Percentiles rank a stretch among this genome's conserved stretches.
These are phyloP conservation scores for Xanthoconium separans DNA, from an alignment of 1,284 basidiomycete genomes.

Conservation along the genomic window DNA sequence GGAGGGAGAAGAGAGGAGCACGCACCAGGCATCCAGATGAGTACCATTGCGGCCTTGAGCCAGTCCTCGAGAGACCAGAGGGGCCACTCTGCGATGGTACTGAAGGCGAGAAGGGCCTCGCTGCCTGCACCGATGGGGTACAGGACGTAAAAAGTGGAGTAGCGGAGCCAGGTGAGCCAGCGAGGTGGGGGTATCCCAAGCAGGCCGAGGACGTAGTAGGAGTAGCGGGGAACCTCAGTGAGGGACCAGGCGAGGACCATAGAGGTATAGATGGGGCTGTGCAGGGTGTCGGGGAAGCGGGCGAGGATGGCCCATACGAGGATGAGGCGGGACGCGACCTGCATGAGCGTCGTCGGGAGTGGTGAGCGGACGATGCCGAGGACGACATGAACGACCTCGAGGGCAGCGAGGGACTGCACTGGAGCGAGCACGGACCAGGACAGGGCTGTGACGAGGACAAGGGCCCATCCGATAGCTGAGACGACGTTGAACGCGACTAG, in stretches of 20 bases:
- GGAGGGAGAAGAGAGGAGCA: background rate
- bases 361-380: constrained; percentile 85
- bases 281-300: constrained; percentile 53
- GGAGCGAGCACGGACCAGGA: constrained; percentile 66
- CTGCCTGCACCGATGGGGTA: constrained; percentile 92
- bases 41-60: constrained; percentile 62
- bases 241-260: constrained; percentile 95
- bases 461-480: constrained; percentile 72
- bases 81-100: constrained; percentile 64
- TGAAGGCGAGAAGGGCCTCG: constrained; percentile 84
- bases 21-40: constrained; percentile 91
- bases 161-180: constrained; percentile 68
- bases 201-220: constrained; percentile 82
- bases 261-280: constrained; percentile 81
- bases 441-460: constrained; percentile 55
- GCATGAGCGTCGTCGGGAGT: constrained; percentile 78
- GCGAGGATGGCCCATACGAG: constrained; percentile 80
- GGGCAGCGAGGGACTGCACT: constrained; percentile 78
- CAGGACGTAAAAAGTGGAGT: constrained; percentile 90
- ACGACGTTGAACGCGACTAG: constrained; percentile 77
- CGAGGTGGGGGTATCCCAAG: constrained; percentile 38
- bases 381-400: constrained; percentile 84
- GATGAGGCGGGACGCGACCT: constrained; percentile 86
- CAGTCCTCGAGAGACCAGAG: constrained; percentile 53
- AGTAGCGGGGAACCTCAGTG: constrained; percentile 91